Percentiles rank a stretch among this genome's conserved stretches.
Conservation (phyloP, 2,329 filamentous ascomycete genomes). For the Thermoascus crustaceus region DNA sequence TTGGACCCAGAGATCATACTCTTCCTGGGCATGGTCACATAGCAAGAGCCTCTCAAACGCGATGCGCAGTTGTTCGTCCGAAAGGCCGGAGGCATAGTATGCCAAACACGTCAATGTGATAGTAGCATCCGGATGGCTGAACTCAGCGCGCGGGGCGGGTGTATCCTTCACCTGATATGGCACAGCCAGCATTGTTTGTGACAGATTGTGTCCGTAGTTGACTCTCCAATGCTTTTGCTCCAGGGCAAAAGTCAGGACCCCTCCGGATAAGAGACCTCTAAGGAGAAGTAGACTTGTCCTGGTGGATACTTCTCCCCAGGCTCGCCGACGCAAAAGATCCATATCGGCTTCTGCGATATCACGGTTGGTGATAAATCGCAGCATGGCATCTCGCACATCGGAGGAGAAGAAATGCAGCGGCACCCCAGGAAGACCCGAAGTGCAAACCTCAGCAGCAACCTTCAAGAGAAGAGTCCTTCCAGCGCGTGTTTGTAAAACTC, state of each 20-base stretch:
- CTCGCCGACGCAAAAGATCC: too few relatives aligned
- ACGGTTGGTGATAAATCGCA: conserved; percentile 38
- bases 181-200: conserved; percentile 49
- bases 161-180: conserved; percentile 54
- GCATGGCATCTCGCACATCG: conserved; percentile 24
- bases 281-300: conserved; percentile 20
- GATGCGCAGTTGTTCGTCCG: conserved; percentile 41
- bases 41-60: conserved; percentile 42
- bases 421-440: conserved; percentile 38
- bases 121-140: conserved; percentile 53
- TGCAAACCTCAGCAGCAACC: conserved; percentile 33
- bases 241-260: conserved; percentile 48
- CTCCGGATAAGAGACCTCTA: conserved; percentile 46
- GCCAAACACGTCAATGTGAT: conserved; percentile 49
- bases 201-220: conserved; percentile 52
- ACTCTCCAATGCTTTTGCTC: conserved; percentile 56
- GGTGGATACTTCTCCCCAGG: conserved; percentile 31
- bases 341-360: conserved; percentile 25
- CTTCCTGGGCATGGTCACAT: conserved; percentile 44
- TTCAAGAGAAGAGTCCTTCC: conserved; percentile 15
- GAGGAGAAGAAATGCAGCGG: conserved; percentile 33
- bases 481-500: conserved; percentile 41
- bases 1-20: conserved; percentile 36
- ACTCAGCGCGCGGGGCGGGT: conserved; percentile 50
- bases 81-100: conserved; percentile 52